Evolutionary conservation across 352 stramenopile species (phyloP).

Genomic region (Phytophthora sp.): DNA sequence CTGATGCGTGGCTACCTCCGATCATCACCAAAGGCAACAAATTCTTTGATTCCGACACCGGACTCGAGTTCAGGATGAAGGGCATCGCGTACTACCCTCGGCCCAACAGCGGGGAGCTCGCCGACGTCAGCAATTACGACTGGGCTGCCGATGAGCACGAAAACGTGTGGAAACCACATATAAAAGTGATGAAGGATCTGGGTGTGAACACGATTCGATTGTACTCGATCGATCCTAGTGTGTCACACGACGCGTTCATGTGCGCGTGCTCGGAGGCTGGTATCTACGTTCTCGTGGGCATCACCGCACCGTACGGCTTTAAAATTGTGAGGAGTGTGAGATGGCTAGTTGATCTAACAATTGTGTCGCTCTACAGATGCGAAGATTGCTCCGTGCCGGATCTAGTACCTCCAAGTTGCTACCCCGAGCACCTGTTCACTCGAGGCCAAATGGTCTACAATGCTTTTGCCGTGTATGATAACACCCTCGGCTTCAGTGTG

Average conservation of each 20-base stretch:
- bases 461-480: constrained; percentile 78
- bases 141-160: constrained; percentile 70
- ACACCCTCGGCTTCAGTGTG: constrained; percentile 67
- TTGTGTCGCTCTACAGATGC: constrained; percentile 29
- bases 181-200: constrained; percentile 60
- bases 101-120: constrained; percentile 64
- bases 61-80: constrained; percentile 74
- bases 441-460: constrained; percentile 75
- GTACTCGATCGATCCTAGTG: constrained; percentile 69
- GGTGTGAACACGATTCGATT: constrained; percentile 76
- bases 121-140: constrained; percentile 66
- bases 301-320: constrained; percentile 52
- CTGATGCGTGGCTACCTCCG: constrained; percentile 50
- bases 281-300: constrained; percentile 80
- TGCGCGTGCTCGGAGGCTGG: constrained; percentile 66
- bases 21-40: constrained; percentile 83
- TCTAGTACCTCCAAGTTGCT: constrained; percentile 50
- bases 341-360: no score
- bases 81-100: constrained; percentile 83
- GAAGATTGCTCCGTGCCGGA: constrained; percentile 62
- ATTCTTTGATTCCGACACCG: constrained; percentile 78
- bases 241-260: constrained; percentile 86
- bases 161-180: constrained; percentile 55
- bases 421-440: constrained; percentile 57
- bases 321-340: no score